Base-by-base conservation (phyloP, 257 asterid species). In the Lycium ferocissimum region DNA sequence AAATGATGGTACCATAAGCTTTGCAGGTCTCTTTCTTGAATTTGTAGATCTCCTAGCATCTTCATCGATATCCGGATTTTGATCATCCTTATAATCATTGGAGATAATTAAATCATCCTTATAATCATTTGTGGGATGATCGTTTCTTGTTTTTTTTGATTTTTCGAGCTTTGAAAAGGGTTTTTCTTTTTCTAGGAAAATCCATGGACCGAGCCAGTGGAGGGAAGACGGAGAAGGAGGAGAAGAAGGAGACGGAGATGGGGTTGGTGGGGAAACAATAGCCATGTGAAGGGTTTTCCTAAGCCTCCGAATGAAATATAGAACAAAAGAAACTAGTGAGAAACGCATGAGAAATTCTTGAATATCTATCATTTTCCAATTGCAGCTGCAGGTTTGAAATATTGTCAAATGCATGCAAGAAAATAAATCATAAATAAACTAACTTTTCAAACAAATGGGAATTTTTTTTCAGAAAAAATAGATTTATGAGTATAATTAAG, bases 21-120 rank as follows among this genome's bases (percentile, higher is more conserved):
- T 75, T 0, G 90, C 85, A 43, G 94, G 94, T 87, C 94, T 88
- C 66, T 88, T 91, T 78, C 76, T 89, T 13, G 72, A 54, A 71
- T 83, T 81, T 2, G 61, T 43, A 13, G 86, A 22, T 4, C 57
- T 70, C 90, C 69, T 91, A 61, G 13, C 35, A n/a, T 61, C 35
- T 8, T 61, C 67, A 61, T 61, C 10, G 8, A 8, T 10, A 66
- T 40, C 43, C 69, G 6, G 53, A n/a, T 67, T 49, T 58, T 57
- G 57, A 45, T 7, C 7, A 47, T 61, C 67, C 35, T n/a, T 61
- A 53, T 13, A 9, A 13, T 9, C 1, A 53, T 61, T 1, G 9
- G 65, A 58, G 9, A 58, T 58, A 22, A 8, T 18, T 6, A 26
- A 61, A 61, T 61, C 67, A 61, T n/a, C 17, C 10, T 58, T 58